A percentile compares a stretch with the other conserved stretches of the same genome.
Evolutionary conservation across 192 early-diverging fungal genomes (phyloP).

Genomic region (Coemansia sp.): DNA sequence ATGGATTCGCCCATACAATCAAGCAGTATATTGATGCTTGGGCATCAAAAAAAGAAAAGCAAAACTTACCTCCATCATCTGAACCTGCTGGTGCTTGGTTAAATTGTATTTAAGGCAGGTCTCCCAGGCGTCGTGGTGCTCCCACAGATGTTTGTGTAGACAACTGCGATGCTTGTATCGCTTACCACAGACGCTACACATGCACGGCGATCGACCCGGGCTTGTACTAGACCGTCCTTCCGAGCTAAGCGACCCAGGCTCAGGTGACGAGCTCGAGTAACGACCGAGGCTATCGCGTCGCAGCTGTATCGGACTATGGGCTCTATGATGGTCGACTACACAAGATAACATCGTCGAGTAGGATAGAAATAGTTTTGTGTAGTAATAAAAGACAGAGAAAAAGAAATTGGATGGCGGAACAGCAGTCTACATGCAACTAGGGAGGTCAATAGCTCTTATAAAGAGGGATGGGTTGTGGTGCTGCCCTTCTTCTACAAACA

Average conservation of each 20-base stretch:
- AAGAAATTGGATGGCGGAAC: no score
- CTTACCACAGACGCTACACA: constrained; percentile 60
- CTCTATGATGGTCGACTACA: constrained; percentile 28
- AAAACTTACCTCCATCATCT: constrained; percentile 64
- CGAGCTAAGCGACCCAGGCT: constrained; percentile 36
- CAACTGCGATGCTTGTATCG: constrained; percentile 65
- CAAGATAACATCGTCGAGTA: constrained; percentile 1
- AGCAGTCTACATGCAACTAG: no score
- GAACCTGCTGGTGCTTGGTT: constrained; percentile 65
- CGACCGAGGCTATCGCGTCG: constrained; percentile 34
- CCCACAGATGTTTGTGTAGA: constrained; percentile 62
- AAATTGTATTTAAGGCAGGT: constrained; percentile 62
- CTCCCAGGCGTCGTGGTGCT: constrained; percentile 65
- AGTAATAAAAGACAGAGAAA: not conserved
- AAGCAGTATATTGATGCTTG: not conserved
- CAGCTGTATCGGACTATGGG: constrained; percentile 19
- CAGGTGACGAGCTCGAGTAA: constrained; percentile 43
- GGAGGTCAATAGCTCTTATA: no score
- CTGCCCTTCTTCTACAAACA: no score
- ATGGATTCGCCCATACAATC: not conserved
- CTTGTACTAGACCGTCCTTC: constrained; percentile 43
- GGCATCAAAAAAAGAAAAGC: not conserved
- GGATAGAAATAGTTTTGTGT: not conserved
- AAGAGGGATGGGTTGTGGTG: no score
- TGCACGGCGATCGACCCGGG: constrained; percentile 50